phyloP scores from a whole-genome alignment of 2,329 filamentous ascomycete species.

The Talaromyces sp. region DNA sequence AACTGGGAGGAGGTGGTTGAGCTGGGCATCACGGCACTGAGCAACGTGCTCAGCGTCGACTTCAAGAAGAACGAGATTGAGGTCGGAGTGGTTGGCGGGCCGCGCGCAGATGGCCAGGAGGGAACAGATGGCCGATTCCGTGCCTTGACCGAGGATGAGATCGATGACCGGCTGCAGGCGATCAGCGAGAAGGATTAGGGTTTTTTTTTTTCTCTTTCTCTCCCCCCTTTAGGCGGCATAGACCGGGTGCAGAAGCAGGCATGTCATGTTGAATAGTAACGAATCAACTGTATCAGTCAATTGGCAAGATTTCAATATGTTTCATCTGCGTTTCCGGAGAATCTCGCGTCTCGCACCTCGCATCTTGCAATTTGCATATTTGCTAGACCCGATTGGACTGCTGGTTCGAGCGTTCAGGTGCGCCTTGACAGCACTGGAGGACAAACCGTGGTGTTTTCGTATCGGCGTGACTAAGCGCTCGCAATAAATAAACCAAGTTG shows the following conservation, averaged over 20 bases:
- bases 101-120: conserved; percentile 74
- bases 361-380: not conserved
- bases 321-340: not conserved
- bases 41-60: conserved; percentile 95
- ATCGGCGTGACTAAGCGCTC: not conserved
- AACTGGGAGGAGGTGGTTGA: conserved; percentile 97
- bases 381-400: not conserved
- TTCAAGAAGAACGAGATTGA: conserved; percentile 99
- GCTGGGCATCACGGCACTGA: conserved; percentile 89
- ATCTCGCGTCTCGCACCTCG: not conserved
- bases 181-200: conserved; percentile 96
- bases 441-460: not conserved
- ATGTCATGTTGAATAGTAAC: not conserved
- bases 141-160: conserved; percentile 91
- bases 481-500: not conserved
- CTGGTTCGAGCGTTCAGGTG: not conserved
- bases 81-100: conserved; percentile 93
- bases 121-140: conserved; percentile 77
- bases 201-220: not conserved
- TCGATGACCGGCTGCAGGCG: conserved; percentile 94
- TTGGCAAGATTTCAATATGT: not conserved
- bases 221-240: not conserved
- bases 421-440: not conserved
- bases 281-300: not conserved
- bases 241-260: not conserved